Conservation (phyloP, 1,139 yeast species). For the Lodderomyces oxycetoniae region DNA sequence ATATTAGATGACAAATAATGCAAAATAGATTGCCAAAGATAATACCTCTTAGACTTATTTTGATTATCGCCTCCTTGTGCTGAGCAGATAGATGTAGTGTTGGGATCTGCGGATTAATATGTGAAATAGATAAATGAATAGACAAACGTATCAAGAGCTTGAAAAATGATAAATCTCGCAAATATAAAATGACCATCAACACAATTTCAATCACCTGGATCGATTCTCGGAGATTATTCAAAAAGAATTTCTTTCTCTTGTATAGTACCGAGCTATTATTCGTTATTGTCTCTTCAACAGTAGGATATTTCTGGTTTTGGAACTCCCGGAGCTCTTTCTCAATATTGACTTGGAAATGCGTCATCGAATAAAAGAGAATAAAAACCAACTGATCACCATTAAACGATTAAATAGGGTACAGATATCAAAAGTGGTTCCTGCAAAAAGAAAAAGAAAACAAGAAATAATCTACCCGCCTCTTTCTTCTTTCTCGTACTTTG, state of each 20-base stretch:
- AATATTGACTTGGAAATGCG: slow-evolving; percentile 2
- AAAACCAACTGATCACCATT: too few species aligned
- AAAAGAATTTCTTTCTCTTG: slow-evolving; percentile 37
- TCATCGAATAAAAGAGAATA: too few species aligned
- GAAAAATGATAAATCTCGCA: slow-evolving; percentile 34
- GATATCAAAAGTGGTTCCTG: too few species aligned
- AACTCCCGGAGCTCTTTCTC: slow-evolving; percentile 23
- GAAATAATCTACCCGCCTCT: too few species aligned
- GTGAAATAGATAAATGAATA: slow-evolving; percentile 27
- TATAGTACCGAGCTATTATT: slow-evolving; percentile 36
- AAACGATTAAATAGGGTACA: too few species aligned
- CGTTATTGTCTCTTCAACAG: slow-evolving; percentile 32
- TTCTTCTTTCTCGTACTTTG: too few species aligned
- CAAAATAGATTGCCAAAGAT: slow-evolving; percentile 25
- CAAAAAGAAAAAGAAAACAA: too few species aligned
- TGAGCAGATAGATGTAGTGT: slow-evolving; percentile 20
- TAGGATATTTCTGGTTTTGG: slow-evolving; percentile 30
- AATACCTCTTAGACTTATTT: slow-evolving; percentile 25
- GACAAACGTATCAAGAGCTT: slow-evolving; percentile 24
- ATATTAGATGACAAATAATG: slow-evolving; percentile 24
- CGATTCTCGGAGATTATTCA: slow-evolving; percentile 30
- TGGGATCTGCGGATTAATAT: slow-evolving; percentile 19
- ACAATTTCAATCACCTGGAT: slow-evolving; percentile 28
- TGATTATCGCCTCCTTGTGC: slow-evolving; percentile 24
- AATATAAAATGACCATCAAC: slow-evolving; percentile 28